Percentiles rank a stretch among this genome's conserved stretches.
Conservation (phyloP, 148 eudicot genomes). For the Chenopodium formosanum region DNA sequence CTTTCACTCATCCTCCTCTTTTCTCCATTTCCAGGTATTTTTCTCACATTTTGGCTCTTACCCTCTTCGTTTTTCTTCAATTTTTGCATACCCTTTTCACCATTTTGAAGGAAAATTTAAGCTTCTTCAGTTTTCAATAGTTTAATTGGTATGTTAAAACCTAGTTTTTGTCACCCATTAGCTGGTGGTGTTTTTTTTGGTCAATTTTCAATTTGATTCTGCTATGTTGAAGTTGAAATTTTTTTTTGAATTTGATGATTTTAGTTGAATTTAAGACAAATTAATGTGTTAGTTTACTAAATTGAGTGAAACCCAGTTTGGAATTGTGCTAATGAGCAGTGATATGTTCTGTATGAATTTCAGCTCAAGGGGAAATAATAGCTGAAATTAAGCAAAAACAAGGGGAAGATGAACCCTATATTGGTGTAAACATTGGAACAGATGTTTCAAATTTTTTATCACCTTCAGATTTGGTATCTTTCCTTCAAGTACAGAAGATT, state of each 20-base stretch:
- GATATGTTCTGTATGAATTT: conserved; percentile 16
- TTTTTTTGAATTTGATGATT: neutral
- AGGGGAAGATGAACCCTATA: conserved; percentile 54
- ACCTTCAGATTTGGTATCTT: conserved; percentile 57
- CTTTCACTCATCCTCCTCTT: conserved; percentile 25
- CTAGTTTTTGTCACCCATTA: neutral
- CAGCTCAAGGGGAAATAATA: conserved; percentile 30
- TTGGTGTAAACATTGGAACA: conserved; percentile 80
- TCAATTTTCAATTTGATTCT: neutral
- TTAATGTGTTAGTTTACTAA: neutral
- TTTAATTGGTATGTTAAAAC: neutral
- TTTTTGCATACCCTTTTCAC: conserved; percentile 21
- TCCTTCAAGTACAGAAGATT: conserved; percentile 69
- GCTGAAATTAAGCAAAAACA: conserved; percentile 53
- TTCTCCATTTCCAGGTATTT: conserved; percentile 37
- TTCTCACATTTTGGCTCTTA: conserved; percentile 3
- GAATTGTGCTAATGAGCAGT: neutral
- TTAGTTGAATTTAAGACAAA: neutral
- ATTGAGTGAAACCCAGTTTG: conserved; percentile 13
- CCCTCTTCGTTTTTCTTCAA: conserved; percentile 23
- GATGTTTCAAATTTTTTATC: conserved; percentile 62
- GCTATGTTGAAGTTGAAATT: neutral
- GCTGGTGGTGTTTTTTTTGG: neutral
- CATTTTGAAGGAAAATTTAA: conserved; percentile 6
- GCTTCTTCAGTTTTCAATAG: neutral